A percentile compares a stretch with the other conserved stretches of the same genome.
These are phyloP conservation scores for Epichloe brachyelytri DNA, from an alignment of 2,329 filamentous ascomycete genomes.

Conservation along the genomic window DNA sequence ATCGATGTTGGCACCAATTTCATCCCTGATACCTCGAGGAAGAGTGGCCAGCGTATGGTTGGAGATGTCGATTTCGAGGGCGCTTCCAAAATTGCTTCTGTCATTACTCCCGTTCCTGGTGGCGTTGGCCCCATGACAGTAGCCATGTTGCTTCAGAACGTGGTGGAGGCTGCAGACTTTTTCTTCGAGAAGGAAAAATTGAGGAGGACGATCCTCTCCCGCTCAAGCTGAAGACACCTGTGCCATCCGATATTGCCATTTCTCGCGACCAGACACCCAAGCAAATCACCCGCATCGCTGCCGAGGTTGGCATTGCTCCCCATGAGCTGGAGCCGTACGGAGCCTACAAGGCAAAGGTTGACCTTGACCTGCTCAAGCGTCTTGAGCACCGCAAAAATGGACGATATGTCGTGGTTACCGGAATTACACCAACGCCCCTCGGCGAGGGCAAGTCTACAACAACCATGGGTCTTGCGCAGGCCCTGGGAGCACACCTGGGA, in stretches of 20 bases:
- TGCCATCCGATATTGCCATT: slow-evolving; percentile 92
- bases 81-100: slow-evolving; percentile 72
- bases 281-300: slow-evolving; percentile 69
- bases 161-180: slow-evolving; percentile 69
- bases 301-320: slow-evolving; percentile 76
- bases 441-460: slow-evolving; percentile 98
- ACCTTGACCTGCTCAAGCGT: slow-evolving; percentile 67
- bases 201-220: slow-evolving; percentile 69
- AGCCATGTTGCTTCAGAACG: slow-evolving; percentile 93
- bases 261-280: slow-evolving; percentile 87
- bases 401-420: slow-evolving; percentile 82
- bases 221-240: slow-evolving; percentile 62
- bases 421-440: slow-evolving; percentile 91
- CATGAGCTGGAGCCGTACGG: slow-evolving; percentile 92
- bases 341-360: slow-evolving; percentile 91
- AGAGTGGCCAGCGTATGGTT: slow-evolving; percentile 83
- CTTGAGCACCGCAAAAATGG: slow-evolving; percentile 80
- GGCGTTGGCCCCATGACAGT: slow-evolving; percentile 98
- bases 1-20: slow-evolving; percentile 98
- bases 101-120: slow-evolving; percentile 91
- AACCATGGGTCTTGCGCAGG: slow-evolving; percentile 89
- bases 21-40: slow-evolving; percentile 76
- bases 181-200: slow-evolving; percentile 77
- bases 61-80: slow-evolving; percentile 90
- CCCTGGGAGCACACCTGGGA: slow-evolving; percentile 76